Base-by-base conservation (phyloP, 257 asterid genomes). In the Avicennia marina region DNA sequence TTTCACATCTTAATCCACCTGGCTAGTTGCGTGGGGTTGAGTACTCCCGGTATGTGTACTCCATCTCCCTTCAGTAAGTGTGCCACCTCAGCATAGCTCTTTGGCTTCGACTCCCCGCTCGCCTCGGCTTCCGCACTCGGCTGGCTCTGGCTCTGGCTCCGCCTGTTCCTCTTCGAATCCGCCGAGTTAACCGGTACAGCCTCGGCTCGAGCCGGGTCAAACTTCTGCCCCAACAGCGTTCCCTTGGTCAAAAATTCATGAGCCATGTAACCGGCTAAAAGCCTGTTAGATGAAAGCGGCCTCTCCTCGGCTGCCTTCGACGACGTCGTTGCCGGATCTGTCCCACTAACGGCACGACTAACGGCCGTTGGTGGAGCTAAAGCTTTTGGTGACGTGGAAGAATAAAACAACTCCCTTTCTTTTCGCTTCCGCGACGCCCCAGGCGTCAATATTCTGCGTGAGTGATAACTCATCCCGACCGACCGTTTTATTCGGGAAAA, bases 191-290 rank as follows among this genome's bases (percentile, higher is more conserved):
- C 22, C 0, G 72, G 70, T 27, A 47, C 36, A 1, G 76, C 78
- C 45, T 60, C 78, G 53, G 80, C 75, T 72, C 80, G 80, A 46
- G 80, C 70, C 60, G 81, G 81, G 43, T 83, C 86, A 11, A 62
- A 70, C 18, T 54, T 78, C 51, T 80, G 73, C 31, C 84, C 86
- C 1, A 80, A 47, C 22, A 83, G 46, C 29, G 86, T 75, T 9
- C 93, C 93, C 25, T 66, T 69, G 1, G 77, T 75, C 34, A 78
- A 64, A 50, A 54, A 83, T 71, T 83, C 89, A 65, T 68, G 51
- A 53, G 89, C 93, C 83, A 83, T 64, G 63, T 69, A 83, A 5
- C 93, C 93, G 58, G 89, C 93, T 58, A 83, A 36, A 21, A 83
- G 72, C 69, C 78, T 74, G 21, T 78, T 80, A 0, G 68, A 56